These are phyloP conservation scores for Russula sp. DNA, from an alignment of 768 basidiomycete species.

Conservation along the genomic window DNA sequence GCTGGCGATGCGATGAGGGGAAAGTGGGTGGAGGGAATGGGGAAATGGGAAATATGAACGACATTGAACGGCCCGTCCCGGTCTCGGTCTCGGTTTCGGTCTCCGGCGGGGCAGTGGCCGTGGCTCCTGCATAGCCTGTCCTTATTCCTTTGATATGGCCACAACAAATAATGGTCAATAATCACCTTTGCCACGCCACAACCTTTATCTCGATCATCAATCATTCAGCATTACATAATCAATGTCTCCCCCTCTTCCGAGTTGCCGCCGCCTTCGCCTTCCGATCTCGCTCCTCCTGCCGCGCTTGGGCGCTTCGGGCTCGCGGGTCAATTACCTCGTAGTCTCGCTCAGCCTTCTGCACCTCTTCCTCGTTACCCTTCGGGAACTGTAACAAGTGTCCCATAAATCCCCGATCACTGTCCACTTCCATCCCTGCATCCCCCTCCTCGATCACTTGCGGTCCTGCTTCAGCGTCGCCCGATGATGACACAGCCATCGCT, in stretches of 20 bases:
- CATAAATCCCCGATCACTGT: slow-evolving; percentile 70
- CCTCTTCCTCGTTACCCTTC: slow-evolving; percentile 72
- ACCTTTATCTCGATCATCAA: neutral
- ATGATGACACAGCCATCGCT: slow-evolving; percentile 19
- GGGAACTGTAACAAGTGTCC: slow-evolving; percentile 66
- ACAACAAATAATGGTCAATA: neutral
- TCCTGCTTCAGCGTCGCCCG: slow-evolving; percentile 22
- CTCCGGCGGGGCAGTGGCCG: neutral
- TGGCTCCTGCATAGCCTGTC: no score
- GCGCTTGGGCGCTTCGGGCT: slow-evolving; percentile 61
- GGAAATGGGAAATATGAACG: neutral
- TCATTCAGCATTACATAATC: slow-evolving; percentile 13
- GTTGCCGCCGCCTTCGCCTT: slow-evolving; percentile 33
- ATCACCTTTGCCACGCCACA: neutral
- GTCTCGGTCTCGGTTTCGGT: neutral
- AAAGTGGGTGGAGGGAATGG: neutral
- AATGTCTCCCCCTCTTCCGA: slow-evolving; percentile 25
- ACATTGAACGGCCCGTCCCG: neutral
- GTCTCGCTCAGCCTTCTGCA: slow-evolving; percentile 68
- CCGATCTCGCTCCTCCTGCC: slow-evolving; percentile 69
- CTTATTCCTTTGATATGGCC: no score
- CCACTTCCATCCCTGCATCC: slow-evolving; percentile 62
- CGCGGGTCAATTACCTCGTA: slow-evolving; percentile 88
- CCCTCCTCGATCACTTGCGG: slow-evolving; percentile 32
- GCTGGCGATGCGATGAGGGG: neutral